A percentile compares a stretch with the other conserved stretches of the same genome.
Conservation (phyloP, 495 filamentous ascomycete species). For the Penicillium cataractarum region DNA sequence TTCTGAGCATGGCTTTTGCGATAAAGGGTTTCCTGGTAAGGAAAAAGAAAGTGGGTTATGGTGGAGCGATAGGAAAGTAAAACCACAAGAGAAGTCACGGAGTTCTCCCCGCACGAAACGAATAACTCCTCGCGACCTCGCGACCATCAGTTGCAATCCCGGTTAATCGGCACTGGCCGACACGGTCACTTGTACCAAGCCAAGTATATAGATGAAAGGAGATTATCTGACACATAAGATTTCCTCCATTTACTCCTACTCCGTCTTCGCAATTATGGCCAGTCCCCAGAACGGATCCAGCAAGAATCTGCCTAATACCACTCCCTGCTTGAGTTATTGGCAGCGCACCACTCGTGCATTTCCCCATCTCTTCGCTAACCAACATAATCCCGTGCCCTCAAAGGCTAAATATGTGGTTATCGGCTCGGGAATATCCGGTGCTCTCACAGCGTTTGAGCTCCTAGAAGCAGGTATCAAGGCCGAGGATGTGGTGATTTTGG, state of each 20-base stretch:
- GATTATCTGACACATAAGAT: neutral
- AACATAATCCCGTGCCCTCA: conserved; percentile 13
- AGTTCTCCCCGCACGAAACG: neutral
- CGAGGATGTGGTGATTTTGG: conserved; percentile 35
- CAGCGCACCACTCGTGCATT: conserved; percentile 38
- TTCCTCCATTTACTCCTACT: neutral
- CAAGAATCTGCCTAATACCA: conserved; percentile 29
- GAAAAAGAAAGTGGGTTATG: neutral
- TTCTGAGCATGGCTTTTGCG: neutral
- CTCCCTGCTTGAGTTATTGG: conserved; percentile 36
- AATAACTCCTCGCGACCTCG: neutral
- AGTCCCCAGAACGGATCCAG: conserved; percentile 14
- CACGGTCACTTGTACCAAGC: too few species aligned
- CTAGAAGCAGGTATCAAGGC: conserved; percentile 27
- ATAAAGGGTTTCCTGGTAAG: neutral
- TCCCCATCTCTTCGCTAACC: conserved; percentile 28
- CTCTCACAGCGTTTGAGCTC: conserved; percentile 31
- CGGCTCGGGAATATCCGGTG: conserved; percentile 36
- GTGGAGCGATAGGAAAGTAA: neutral
- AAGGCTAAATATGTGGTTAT: conserved; percentile 30
- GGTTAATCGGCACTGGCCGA: neutral
- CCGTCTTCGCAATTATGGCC: neutral
- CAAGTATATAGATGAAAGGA: neutral
- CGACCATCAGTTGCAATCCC: neutral
- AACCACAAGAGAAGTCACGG: neutral